Evolutionary conservation across 371 early-diverging fungal genomes (phyloP).

Genomic region (Lichtheimia corymbifera): DNA sequence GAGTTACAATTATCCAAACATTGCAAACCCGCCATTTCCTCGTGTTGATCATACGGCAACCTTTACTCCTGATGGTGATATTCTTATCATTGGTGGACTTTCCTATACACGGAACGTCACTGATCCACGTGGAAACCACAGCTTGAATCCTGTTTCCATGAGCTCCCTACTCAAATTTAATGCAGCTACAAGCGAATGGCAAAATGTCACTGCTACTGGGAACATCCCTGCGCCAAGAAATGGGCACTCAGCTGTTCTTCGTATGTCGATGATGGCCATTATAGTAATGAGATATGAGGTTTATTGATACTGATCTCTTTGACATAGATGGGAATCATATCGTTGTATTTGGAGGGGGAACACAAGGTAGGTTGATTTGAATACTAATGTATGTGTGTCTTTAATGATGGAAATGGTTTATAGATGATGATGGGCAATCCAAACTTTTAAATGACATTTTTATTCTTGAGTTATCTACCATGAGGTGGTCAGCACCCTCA

Average conservation of each 20-base stretch:
- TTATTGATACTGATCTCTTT: no score
- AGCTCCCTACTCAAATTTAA: constrained; percentile 34
- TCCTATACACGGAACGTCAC: constrained; percentile 21
- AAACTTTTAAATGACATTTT: constrained; percentile 39
- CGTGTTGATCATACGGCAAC: constrained; percentile 23
- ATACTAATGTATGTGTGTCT: not conserved
- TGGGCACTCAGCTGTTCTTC: constrained; percentile 42
- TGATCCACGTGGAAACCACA: constrained; percentile 29
- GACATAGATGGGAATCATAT: constrained; percentile 4
- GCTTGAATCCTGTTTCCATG: constrained; percentile 44
- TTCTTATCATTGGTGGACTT: constrained; percentile 29
- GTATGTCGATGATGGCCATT: constrained; percentile 20
- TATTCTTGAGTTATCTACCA: constrained; percentile 31
- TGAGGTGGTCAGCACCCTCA: constrained; percentile 44
- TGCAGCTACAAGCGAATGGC: constrained; percentile 29
- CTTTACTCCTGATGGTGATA: constrained; percentile 26
- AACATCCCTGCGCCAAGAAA: constrained; percentile 46
- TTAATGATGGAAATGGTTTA: not conserved
- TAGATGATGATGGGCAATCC: constrained; percentile 18
- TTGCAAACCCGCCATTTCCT: constrained; percentile 10
- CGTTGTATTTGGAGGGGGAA: constrained; percentile 43
- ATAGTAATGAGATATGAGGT: no score
- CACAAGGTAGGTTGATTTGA: constrained; percentile 14
- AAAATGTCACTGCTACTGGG: constrained; percentile 42
- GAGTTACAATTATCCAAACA: constrained; percentile 12